Base-by-base conservation (phyloP, 352 stramenopile species). In the Hyaloperonospora brassicae region DNA sequence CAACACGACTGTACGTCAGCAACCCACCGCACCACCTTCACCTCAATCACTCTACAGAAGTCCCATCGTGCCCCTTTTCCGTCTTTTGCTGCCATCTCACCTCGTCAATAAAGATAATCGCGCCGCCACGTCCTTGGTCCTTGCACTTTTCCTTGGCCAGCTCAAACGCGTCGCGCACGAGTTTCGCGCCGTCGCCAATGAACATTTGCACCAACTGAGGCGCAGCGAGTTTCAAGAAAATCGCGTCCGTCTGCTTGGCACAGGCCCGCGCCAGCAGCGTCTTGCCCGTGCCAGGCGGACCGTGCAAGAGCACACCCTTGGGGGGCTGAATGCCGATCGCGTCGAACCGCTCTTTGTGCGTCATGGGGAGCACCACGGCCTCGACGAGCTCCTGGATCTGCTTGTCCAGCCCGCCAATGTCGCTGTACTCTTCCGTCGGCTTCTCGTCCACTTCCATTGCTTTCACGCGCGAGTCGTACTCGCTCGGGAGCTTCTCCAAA, bases 81-180 rank as follows among this genome's bases (percentile, higher is more conserved):
- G 17, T 17, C 17, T 17, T 17, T 17, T 17, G 17, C 17, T 17
- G 17, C 17, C 17, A 17, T 21, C 56, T 44, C 59, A 79, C 84
- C 73, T 99, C 96, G 66, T 99, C 96, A 76, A 99, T 99, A 73
- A 99, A 99, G 55, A 99, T 97, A 70, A 99, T 99, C 25, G 95
- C 96, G 22, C 96, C 96, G 27, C 83, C 76, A 14, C 74, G 79
- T 3, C 87, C 73, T 55, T 95, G 79, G 42, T 97, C 80, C 52
- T 97, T 87, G 56, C 88, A 75, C 84, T 97, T 97, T 53, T 97
- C 89, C 62, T 95, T 96, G 22, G 89, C 89, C 46, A 97, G 59
- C 52, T 98, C 95, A 68, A 99, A 99, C 0, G 96, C 96, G 70
- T 99, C 97, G 46, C 97, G 84, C 59, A 99, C 96, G 11, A 99